These are phyloP conservation scores for Cystobasidium sp. DNA, from an alignment of 1,284 basidiomycete species.

Conservation along the genomic window DNA sequence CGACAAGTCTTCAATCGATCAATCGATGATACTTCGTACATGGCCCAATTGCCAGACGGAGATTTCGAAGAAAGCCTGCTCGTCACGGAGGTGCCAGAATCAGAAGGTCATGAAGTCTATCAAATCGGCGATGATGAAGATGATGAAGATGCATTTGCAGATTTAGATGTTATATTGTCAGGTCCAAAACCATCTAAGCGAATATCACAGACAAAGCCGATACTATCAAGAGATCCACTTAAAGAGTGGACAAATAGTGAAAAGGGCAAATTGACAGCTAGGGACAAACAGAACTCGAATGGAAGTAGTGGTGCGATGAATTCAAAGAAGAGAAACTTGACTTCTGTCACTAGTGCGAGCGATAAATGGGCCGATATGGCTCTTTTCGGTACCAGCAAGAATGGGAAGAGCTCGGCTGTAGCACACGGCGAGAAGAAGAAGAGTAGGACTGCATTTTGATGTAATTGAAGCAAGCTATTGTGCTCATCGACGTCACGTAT, in stretches of 20 bases:
- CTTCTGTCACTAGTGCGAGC: constrained; percentile 12
- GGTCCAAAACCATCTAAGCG: neutral
- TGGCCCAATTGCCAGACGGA: neutral
- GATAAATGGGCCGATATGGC: constrained; percentile 39
- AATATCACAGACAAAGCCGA: neutral
- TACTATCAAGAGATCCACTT: constrained; percentile 9
- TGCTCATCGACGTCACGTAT: neutral
- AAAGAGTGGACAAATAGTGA: constrained; percentile 21
- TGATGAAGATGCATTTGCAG: constrained; percentile 15
- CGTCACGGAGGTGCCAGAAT: neutral
- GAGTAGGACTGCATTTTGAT: constrained; percentile 7
- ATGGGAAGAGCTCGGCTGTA: neutral
- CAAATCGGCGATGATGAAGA: constrained; percentile 4
- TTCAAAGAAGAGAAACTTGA: constrained; percentile 5
- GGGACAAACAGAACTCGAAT: neutral
- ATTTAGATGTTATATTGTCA: constrained; percentile 13
- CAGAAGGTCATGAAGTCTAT: constrained; percentile 2
- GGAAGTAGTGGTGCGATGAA: neutral
- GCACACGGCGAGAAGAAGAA: constrained; percentile 30
- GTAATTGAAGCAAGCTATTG: neutral
- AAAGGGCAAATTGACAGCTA: neutral
- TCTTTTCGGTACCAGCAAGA: neutral
- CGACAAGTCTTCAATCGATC: constrained; percentile 4
- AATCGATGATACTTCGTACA: neutral
- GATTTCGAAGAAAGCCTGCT: constrained; percentile 19